Base-by-base conservation (phyloP, 192 early-diverging fungal species). In the Backusella liffmaniae region DNA sequence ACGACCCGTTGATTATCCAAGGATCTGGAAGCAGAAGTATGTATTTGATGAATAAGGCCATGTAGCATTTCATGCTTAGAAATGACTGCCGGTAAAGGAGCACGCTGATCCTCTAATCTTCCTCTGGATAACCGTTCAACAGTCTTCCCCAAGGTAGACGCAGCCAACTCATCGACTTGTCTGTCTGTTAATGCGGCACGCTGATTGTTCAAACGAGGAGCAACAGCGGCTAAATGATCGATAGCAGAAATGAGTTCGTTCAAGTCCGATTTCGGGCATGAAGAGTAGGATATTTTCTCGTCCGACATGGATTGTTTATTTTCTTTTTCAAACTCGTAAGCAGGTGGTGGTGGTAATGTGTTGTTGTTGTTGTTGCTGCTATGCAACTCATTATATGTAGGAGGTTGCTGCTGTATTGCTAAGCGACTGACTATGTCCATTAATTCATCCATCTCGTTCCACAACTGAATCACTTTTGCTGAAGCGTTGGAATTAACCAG, bases 161-260 rank as follows among this genome's bases (percentile, higher is more conserved):
- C 77, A 5, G 82, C 82, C 78, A 90, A 67, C 67, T 82, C 76
- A 18, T 77, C 74, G 16, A 80, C 79, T 42, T 88, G 89, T 51
- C 70, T 77, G 6, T 82, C 51, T 5, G 81, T 86, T 18, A 90
- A 74, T 34, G 84, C 82, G 0, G 87, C 87, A 2, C 87, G 79
- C 67, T 90, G 89, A 77, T 90, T 85, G 49, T 85, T 86, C 46
- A 90, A 49, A 30, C 84, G 81, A 4, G 88, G 88, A 0, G 86
- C 82, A 16, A 86, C 80, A 34, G 73, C 73, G 23, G 85, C 85
- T 34, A 90, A 78, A 5, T 86, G 80, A 44, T 90, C 86, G 42
- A 90, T 87, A 4, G 86, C 86, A 6, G 77, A 70, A 59, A 90
- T 74, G 13, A 90, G 81, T 78, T 84, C 83, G 68, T 88, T 83